These are phyloP conservation scores for Syzygium malaccense DNA, from an alignment of 441 rosid species.

Conservation along the genomic window DNA sequence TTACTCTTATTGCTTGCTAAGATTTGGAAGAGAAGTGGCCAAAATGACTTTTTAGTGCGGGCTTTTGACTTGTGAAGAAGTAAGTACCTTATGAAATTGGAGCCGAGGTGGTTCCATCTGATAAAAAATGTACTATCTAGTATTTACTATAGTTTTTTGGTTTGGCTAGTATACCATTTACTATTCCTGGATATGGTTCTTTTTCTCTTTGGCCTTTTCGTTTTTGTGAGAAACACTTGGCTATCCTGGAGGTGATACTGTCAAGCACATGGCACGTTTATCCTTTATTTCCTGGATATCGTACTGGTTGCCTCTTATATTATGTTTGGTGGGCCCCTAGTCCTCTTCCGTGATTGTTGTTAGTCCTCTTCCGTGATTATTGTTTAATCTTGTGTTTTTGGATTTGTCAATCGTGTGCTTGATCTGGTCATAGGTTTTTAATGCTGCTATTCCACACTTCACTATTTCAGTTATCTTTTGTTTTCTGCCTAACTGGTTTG, in stretches of 20 bases:
- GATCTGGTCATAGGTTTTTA: background rate
- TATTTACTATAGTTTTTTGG: background rate
- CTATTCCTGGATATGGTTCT: background rate
- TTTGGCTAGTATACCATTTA: background rate
- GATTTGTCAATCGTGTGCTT: background rate
- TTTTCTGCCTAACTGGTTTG: background rate
- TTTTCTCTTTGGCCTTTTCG: background rate
- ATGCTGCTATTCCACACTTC: background rate
- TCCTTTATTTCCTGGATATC: background rate
- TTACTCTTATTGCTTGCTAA: background rate
- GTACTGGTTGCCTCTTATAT: background rate
- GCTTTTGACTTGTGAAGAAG: background rate
- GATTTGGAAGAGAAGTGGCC: background rate
- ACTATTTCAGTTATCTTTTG: background rate
- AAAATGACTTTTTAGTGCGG: background rate
- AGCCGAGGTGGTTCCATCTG: background rate
- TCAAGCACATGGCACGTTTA: background rate
- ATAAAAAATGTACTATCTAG: background rate
- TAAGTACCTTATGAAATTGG: background rate
- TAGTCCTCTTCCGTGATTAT: too few species aligned
- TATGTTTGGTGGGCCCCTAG: background rate
- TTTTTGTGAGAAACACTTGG: background rate
- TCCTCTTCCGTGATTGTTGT: background rate
- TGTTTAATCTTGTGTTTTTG: background rate
- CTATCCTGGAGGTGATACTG: background rate